A percentile compares a stretch with the other conserved stretches of the same genome.
Evolutionary conservation across 139 green algal species (phyloP).

Genomic region (Limnomonas spitsbergensis): DNA sequence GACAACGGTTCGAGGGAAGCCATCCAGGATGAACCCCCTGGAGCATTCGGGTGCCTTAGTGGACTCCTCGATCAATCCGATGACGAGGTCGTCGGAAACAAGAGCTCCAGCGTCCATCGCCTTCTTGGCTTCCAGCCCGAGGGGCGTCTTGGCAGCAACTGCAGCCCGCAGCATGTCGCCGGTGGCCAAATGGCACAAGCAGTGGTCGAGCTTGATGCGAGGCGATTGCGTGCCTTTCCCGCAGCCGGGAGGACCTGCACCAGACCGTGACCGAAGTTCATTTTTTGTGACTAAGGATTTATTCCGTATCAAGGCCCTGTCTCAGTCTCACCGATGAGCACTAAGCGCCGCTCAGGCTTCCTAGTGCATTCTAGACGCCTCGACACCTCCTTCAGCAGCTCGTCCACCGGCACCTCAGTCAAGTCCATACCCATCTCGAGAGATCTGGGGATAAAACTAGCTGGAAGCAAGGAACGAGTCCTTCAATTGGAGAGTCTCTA

Average conservation of each 20-base stretch:
- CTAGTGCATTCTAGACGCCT: constrained; percentile 83
- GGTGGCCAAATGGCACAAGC: constrained; percentile 96
- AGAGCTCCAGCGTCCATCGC: constrained; percentile 92
- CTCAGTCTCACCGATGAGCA: constrained; percentile 81
- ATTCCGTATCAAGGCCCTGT: background rate
- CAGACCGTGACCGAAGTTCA: background rate
- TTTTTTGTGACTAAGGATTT: background rate
- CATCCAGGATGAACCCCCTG: constrained; percentile 96
- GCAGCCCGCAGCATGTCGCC: constrained; percentile 93
- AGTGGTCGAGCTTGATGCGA: constrained; percentile 93
- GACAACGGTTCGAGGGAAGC: constrained; percentile 78
- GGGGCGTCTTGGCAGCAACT: constrained; percentile 71
- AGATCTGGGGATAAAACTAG: no score
- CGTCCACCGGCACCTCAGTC: constrained; percentile 66
- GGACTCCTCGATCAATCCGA: constrained; percentile 92
- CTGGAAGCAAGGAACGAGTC: no score
- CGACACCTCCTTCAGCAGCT: constrained; percentile 86
- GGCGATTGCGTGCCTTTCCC: constrained; percentile 94
- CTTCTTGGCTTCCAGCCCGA: constrained; percentile 91
- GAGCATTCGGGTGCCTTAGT: constrained; percentile 85
- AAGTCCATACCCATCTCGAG: constrained; percentile 35
- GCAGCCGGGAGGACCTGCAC: constrained; percentile 80
- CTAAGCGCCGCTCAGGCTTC: constrained; percentile 93
- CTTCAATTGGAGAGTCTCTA: no score
- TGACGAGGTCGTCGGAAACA: constrained; percentile 94